Evolutionary conservation across 805 yeast genomes (phyloP), one percentile per base, ranked within the genome.

Genomic region (Zygoascus tannicola): DNA sequence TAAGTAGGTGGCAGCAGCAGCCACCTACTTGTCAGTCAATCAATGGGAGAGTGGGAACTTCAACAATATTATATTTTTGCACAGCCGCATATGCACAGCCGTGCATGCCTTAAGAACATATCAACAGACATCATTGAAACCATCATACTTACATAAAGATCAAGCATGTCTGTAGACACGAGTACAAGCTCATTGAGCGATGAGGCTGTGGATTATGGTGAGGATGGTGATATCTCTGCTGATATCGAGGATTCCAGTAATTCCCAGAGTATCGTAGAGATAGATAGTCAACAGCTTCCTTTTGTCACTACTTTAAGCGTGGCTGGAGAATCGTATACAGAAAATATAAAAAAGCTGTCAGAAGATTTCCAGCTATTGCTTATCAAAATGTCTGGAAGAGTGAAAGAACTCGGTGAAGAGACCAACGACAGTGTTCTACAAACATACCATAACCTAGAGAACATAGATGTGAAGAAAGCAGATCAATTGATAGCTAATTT

Each of bases 401-500:
- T 55, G 10, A 34, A 35, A 12, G 43, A 46, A 7, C 43, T 55
- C 22, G 44, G 54, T 16, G 47, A 50, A n/a, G 23, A 22, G 22
- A 50, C 59, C 8, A 46, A 47, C 16, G 40, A 32, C 3, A 51
- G 52, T 38, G 54, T 42, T 10, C 38, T 39, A 22, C 22, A 38
- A 7, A 48, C 48, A 20, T 48, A 43, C 38, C 34, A 32, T 26
- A 33, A 40, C 22, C 32, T 45, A 19, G 46, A 41, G 32, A 32
- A 35, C 21, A 42, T 40, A 4, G 52, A 51, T 18, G 30, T 55
- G 10, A 48, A 44, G 2, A 34, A 32, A 4, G 53, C 53, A 4
- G 59, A 55, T 32, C 40, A 26, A 7, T 47, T 50, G 10, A 63
- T 78, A 28, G 53, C 55, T 2, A 56, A 58, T 4, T 63, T 74